These are phyloP conservation scores for Pythium brachiatum DNA, from an alignment of 352 stramenopile species.

Conservation along the genomic window DNA sequence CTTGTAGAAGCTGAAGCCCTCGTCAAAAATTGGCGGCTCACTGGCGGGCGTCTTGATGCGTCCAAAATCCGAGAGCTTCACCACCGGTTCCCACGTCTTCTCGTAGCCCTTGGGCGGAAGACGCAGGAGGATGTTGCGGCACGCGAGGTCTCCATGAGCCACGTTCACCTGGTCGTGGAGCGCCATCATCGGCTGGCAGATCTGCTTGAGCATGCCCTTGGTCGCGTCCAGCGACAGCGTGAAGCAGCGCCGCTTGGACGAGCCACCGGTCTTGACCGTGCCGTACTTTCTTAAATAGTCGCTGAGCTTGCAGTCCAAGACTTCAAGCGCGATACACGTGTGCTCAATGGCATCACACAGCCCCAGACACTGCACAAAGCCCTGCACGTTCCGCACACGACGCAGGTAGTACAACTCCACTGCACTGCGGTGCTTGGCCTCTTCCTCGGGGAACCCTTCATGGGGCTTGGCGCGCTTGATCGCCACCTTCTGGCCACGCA, in stretches of 20 bases:
- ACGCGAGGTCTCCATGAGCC: slow-evolving; percentile 78
- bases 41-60: slow-evolving; percentile 65
- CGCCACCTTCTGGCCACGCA: slow-evolving; percentile 76
- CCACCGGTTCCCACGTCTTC: slow-evolving; percentile 73
- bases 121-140: slow-evolving; percentile 81
- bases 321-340: slow-evolving; percentile 81
- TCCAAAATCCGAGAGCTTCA: slow-evolving; percentile 84
- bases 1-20: slow-evolving; percentile 80
- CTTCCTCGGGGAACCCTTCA: slow-evolving; percentile 66
- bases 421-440: slow-evolving; percentile 77
- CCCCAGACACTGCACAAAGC: slow-evolving; percentile 80
- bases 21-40: slow-evolving; percentile 71
- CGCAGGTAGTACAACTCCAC: slow-evolving; percentile 81
- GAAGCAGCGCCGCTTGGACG: slow-evolving; percentile 38
- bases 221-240: slow-evolving; percentile 57
- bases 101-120: slow-evolving; percentile 80
- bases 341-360: slow-evolving; percentile 82
- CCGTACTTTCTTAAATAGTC: slow-evolving; percentile 80
- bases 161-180: slow-evolving; percentile 81
- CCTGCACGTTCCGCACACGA: slow-evolving; percentile 67
- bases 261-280: slow-evolving; percentile 29
- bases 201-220: slow-evolving; percentile 65
- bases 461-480: slow-evolving; percentile 81
- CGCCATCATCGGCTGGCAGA: slow-evolving; percentile 72
- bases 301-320: slow-evolving; percentile 88